Evolutionary conservation across 2,329 filamentous ascomycete genomes (phyloP), one percentile per base, ranked within the genome.

Genomic region (Talaromyces piceae): DNA sequence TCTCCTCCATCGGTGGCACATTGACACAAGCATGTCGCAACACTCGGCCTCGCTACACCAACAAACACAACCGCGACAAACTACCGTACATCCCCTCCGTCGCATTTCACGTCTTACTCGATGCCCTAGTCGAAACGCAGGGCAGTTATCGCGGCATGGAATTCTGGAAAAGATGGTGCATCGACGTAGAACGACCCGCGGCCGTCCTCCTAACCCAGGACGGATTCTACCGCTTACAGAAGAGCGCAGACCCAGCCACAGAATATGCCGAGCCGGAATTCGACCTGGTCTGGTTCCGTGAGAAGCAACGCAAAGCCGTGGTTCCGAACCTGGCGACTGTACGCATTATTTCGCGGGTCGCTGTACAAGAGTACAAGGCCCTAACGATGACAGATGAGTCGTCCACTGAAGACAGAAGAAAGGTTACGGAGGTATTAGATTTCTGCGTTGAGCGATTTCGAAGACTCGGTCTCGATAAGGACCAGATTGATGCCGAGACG

Each of bases 101-200:
- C 3, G 63, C 74, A 5, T 81, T 82, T 68, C 76, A 81, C 54
- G 58, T 61, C 16, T 54, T 82, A 5, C 74, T 86, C 5, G 68
- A 73, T 41, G 78, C 76, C n/a, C 68, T 82, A 7, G 73, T 79
- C 2, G 71, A 75, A 25, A 67, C 67, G 0, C 71, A 75, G 44
- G 77, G 76, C 49, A 76, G 72, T 51, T 50, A 56, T 8, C 68
- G 68, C 28, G 82, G 77, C 52, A 73, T 67, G 51, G 64, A 59
- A 3, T 57, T 82, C 28, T 76, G 78, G 51, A 61, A 74, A 8
- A 64, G 62, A 30, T 82, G 78, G 72, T 77, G 73, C 48, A 56
- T 68, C 28, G 60, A 65, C 39, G 59, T 59, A 53, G 28, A 53
- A 49, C 26, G 63, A 60, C 41, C 57, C 57, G 28, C 58, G 57